Evolutionary conservation across 208 protist species (phyloP).

Genomic region (Strigomonas galati): DNA sequence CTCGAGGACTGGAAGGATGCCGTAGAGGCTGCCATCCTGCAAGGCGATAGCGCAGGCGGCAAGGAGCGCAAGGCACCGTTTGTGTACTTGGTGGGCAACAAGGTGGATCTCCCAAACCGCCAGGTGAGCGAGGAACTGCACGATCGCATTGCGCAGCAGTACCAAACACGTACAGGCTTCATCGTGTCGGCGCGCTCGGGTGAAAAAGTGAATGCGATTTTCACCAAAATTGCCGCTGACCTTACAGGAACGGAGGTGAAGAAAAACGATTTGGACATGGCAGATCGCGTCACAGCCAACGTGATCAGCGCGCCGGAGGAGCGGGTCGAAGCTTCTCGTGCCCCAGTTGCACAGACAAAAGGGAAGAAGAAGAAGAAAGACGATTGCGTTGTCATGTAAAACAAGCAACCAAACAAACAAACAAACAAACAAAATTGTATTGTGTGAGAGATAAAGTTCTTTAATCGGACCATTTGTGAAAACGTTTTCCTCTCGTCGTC

Average conservation of each 20-base stretch:
- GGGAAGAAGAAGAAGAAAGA: conserved; percentile 29
- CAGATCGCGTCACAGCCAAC: conserved; percentile 44
- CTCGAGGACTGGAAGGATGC: conserved; percentile 89
- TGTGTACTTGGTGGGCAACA: conserved; percentile 90
- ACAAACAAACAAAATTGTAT: no score
- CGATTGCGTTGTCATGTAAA: conserved; percentile 48
- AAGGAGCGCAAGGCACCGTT: conserved; percentile 30
- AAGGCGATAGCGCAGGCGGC: neutral
- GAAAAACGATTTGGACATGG: conserved; percentile 68
- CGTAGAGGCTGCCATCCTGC: conserved; percentile 29
- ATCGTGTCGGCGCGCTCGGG: conserved; percentile 91
- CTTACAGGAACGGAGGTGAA: conserved; percentile 74
- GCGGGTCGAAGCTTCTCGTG: conserved; percentile 22
- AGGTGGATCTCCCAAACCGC: conserved; percentile 88
- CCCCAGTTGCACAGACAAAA: conserved; percentile 11
- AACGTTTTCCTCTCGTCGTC: neutral
- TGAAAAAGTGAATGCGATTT: conserved; percentile 82
- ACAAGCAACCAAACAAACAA: neutral
- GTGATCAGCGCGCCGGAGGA: conserved; percentile 40
- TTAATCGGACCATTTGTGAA: no score
- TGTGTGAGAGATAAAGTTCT: neutral
- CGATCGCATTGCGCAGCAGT: conserved; percentile 48
- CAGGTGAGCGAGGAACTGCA: conserved; percentile 75
- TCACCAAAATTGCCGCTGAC: conserved; percentile 83
- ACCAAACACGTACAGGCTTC: conserved; percentile 51